Evolutionary conservation across 1,284 basidiomycete genomes (phyloP).

Genomic region (Ustilago sp.): DNA sequence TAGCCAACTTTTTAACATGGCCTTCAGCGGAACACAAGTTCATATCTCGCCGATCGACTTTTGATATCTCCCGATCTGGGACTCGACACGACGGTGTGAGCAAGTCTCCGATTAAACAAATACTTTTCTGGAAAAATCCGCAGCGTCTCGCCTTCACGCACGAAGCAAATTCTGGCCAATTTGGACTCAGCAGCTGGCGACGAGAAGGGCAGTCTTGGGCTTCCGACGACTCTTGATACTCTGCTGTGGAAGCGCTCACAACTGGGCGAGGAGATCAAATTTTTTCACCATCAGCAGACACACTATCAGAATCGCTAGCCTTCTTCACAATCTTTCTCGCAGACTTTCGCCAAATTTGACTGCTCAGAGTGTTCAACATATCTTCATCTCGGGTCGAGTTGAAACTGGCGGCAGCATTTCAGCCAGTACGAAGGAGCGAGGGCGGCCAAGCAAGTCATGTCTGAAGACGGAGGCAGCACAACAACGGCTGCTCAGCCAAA

Average conservation of each 20-base stretch:
- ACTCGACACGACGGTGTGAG: not conserved
- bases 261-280: conserved; percentile 4
- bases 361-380: not conserved
- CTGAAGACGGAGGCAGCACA: not conserved
- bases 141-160: not conserved
- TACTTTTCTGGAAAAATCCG: not conserved
- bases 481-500: not conserved
- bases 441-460: not conserved
- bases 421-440: not conserved
- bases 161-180: not conserved
- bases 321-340: not conserved
- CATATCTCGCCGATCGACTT: not conserved
- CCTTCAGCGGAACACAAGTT: not conserved
- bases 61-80: not conserved
- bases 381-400: not conserved
- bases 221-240: not conserved
- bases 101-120: not conserved
- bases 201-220: no score
- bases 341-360: not conserved
- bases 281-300: conserved; percentile 10
- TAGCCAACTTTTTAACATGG: not conserved
- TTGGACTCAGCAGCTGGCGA: not conserved
- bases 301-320: not conserved
- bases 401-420: not conserved
- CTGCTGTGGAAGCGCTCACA: not conserved